A percentile compares a stretch with the other conserved stretches of the same genome.
phyloP scores from a whole-genome alignment of 345 rosid genomes.

The Psidium friedrichsthalianum region DNA sequence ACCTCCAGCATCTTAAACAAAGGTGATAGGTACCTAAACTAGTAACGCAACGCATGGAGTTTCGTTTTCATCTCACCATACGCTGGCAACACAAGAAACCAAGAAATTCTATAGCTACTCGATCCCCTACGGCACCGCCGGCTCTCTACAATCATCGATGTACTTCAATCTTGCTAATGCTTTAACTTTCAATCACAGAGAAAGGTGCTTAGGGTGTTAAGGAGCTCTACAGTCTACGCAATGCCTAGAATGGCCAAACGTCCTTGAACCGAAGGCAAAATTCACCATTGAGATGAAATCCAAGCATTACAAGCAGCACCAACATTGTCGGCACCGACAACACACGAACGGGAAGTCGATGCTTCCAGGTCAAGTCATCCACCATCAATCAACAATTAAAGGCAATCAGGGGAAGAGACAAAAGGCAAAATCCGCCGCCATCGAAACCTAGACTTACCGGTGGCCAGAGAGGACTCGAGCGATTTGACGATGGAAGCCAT shows the following conservation, averaged over 20 bases:
- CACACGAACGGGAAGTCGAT: neutral
- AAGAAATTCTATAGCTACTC: neutral
- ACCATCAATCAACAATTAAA: no score
- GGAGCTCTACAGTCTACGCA: neutral
- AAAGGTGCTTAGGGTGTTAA: neutral
- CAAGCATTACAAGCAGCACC: neutral
- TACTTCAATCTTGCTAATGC: neutral
- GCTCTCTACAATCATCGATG: neutral
- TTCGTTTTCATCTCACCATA: neutral
- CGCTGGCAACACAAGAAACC: neutral
- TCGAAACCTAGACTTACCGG: constrained; percentile 44
- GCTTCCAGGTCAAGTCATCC: no score
- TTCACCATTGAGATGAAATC: neutral
- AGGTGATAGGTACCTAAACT: neutral
- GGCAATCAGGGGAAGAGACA: no score
- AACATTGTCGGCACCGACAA: neutral
- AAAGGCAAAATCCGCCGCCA: no score
- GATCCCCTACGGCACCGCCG: neutral
- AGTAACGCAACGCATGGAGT: neutral
- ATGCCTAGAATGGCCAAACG: neutral
- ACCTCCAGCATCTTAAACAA: neutral
- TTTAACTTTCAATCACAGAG: neutral
- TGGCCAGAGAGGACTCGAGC: constrained; percentile 80
- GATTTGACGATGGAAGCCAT: constrained; percentile 90
- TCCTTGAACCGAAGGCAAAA: neutral